Evolutionary conservation across 305 asterid species (phyloP).

Genomic region (Euphrasia arctica): DNA sequence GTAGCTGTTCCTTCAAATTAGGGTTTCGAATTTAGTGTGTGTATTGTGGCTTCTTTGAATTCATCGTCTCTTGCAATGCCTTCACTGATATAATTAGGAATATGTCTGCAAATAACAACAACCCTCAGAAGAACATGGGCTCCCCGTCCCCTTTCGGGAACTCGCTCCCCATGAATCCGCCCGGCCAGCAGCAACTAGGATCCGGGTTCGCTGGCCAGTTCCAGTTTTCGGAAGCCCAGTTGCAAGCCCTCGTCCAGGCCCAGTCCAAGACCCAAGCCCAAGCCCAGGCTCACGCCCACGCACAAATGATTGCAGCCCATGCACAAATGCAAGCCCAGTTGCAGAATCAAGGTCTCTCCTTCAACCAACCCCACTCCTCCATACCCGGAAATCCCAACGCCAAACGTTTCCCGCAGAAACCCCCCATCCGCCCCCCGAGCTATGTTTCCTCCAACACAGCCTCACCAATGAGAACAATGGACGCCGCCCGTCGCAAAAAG

Average conservation of each 20-base stretch:
- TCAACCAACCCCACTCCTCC: constrained; percentile 79
- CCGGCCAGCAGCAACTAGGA: constrained; percentile 59
- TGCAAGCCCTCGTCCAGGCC: constrained; percentile 63
- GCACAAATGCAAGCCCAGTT: constrained; percentile 76
- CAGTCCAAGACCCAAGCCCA: constrained; percentile 82
- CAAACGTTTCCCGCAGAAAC: constrained; percentile 78
- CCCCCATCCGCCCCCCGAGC: constrained; percentile 82
- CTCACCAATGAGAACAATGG: constrained; percentile 82
- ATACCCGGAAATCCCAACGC: constrained; percentile 51
- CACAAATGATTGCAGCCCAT: constrained; percentile 47
- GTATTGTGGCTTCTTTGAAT: not conserved
- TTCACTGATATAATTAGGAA: constrained; percentile 6
- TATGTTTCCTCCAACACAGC: constrained; percentile 41
- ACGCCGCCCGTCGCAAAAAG: constrained; percentile 83
- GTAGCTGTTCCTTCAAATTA: constrained; percentile 24
- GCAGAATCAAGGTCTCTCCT: constrained; percentile 75
- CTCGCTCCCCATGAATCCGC: too few species aligned
- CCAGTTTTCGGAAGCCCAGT: constrained; percentile 85
- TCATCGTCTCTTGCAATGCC: constrained; percentile 22
- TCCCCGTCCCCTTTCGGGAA: too few species aligned
- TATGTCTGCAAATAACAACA: constrained; percentile 76
- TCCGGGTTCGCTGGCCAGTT: constrained; percentile 73
- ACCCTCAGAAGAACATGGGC: constrained; percentile 73
- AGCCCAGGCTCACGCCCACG: constrained; percentile 66
- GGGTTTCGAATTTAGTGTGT: constrained; percentile 27